Evolutionary conservation across 495 filamentous ascomycete genomes (phyloP).

Genomic region (Podospora fimiseda): DNA sequence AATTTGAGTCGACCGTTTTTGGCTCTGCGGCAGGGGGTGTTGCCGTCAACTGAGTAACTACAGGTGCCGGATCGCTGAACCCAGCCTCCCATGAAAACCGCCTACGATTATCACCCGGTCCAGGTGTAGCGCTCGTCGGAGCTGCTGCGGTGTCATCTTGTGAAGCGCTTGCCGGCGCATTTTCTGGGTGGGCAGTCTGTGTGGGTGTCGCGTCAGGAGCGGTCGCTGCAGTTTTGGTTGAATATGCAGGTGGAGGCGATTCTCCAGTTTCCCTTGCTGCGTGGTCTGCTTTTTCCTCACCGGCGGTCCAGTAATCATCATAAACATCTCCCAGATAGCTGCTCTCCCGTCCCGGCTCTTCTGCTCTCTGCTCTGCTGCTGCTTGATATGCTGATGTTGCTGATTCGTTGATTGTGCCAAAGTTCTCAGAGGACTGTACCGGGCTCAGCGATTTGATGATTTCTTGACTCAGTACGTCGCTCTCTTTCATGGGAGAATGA

Average conservation of each 20-base stretch:
- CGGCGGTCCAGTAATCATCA: slow-evolving; percentile 36
- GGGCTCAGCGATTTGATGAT: slow-evolving; percentile 72
- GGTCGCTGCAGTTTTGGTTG: neutral
- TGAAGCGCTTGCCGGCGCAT: too few species aligned
- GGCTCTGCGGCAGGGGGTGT: slow-evolving; percentile 6
- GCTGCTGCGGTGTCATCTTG: too few species aligned
- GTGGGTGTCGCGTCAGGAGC: neutral
- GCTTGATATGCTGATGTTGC: slow-evolving; percentile 19
- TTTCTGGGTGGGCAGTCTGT: neutral
- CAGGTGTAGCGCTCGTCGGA: neutral
- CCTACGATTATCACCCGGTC: slow-evolving; percentile 17
- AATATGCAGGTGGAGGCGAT: neutral
- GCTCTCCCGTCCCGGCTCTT: slow-evolving; percentile 32
- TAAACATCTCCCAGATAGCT: slow-evolving; percentile 42
- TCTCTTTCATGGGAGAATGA: slow-evolving; percentile 59
- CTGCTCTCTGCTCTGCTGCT: slow-evolving; percentile 2
- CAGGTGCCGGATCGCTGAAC: neutral
- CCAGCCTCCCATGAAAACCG: slow-evolving; percentile 51
- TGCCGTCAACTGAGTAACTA: neutral
- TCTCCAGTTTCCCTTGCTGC: neutral
- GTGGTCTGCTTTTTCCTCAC: slow-evolving; percentile 17
- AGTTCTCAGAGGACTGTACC: slow-evolving; percentile 10
- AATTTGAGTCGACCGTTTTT: slow-evolving; percentile 2
- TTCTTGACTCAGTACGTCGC: slow-evolving; percentile 69
- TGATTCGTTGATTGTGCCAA: slow-evolving; percentile 4